Evolutionary conservation across 768 basidiomycete species (phyloP).

Genomic region (Lyophyllum atratum): DNA sequence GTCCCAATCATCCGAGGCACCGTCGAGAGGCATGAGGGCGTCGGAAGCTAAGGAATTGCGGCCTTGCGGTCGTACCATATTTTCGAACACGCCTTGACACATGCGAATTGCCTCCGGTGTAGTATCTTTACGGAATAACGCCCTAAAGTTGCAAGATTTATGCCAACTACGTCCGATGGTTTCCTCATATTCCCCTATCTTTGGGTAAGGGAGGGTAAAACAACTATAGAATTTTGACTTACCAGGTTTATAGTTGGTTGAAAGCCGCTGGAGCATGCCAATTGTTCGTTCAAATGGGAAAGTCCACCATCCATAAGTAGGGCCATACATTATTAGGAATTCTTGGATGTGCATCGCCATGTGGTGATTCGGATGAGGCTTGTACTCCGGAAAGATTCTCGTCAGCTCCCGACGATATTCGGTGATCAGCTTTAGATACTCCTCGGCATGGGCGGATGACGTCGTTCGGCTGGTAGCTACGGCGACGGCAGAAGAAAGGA

Average conservation of each 20-base stretch:
- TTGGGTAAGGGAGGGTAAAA: background rate
- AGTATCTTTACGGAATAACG: conserved; percentile 13
- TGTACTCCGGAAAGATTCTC: conserved; percentile 17
- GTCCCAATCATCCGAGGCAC: background rate
- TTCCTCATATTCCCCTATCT: conserved; percentile 12
- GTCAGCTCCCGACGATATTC: conserved; percentile 19
- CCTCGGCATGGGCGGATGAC: conserved; percentile 6
- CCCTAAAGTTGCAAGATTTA: conserved; percentile 11
- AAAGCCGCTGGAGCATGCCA: conserved; percentile 33
- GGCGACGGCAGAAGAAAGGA: conserved; percentile 33
- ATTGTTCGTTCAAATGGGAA: conserved; percentile 40
- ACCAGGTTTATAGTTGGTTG: conserved; percentile 29
- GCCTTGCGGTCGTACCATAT: conserved; percentile 4
- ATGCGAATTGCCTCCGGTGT: conserved; percentile 4
- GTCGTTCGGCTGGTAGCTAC: conserved; percentile 24
- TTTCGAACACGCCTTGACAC: conserved; percentile 4
- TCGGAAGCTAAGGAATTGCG: conserved; percentile 2
- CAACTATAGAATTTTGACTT: conserved; percentile 1
- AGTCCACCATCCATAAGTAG: conserved; percentile 39
- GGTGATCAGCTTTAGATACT: conserved; percentile 14
- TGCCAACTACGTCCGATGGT: conserved; percentile 16
- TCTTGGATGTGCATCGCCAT: conserved; percentile 26
- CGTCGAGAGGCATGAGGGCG: background rate
- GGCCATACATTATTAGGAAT: conserved; percentile 30
- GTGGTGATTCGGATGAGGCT: conserved; percentile 27